Conservation (phyloP, 108 stramenopile genomes). For the Fragilariopsis cylindrus region DNA sequence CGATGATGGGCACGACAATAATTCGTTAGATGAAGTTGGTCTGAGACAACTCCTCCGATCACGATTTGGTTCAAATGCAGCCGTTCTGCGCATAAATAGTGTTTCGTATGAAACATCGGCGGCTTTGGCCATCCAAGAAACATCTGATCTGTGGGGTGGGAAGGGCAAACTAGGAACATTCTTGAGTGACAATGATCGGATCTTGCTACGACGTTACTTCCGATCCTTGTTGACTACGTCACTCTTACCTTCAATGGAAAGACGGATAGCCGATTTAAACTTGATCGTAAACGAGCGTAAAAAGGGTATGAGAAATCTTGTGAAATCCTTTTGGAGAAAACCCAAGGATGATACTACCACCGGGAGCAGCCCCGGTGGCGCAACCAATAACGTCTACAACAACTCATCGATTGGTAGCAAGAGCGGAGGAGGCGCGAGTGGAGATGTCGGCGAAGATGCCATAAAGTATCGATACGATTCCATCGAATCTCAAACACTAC, state of each 20-base stretch:
- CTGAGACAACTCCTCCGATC: conserved; percentile 42
- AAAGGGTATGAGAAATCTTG: conserved; percentile 82
- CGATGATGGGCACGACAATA: conserved; percentile 32
- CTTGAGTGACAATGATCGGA: conserved; percentile 67
- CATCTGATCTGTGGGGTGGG: conserved; percentile 44
- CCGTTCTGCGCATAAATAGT: conserved; percentile 69
- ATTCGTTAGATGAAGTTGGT: conserved; percentile 16
- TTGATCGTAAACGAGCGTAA: conserved; percentile 78
- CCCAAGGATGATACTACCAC: conserved; percentile 44
- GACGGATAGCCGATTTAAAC: conserved; percentile 80
- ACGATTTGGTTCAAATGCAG: conserved; percentile 64
- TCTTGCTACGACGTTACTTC: conserved; percentile 67
- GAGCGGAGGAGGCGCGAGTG: not conserved
- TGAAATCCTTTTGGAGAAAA: conserved; percentile 85
- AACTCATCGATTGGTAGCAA: not conserved
- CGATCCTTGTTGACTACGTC: conserved; percentile 51
- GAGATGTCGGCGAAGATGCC: conserved; percentile 5
- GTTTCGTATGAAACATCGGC: conserved; percentile 33
- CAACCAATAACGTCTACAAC: conserved; percentile 24
- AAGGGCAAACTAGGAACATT: conserved; percentile 54
- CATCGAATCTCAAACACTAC: conserved; percentile 86
- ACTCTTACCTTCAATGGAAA: conserved; percentile 74
- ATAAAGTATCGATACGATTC: conserved; percentile 72
- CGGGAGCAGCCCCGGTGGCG: conserved; percentile 9
- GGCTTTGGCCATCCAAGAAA: conserved; percentile 51